Evolutionary conservation across 257 asterid species (phyloP).

Genomic region (Jaltomata sinuosa): DNA sequence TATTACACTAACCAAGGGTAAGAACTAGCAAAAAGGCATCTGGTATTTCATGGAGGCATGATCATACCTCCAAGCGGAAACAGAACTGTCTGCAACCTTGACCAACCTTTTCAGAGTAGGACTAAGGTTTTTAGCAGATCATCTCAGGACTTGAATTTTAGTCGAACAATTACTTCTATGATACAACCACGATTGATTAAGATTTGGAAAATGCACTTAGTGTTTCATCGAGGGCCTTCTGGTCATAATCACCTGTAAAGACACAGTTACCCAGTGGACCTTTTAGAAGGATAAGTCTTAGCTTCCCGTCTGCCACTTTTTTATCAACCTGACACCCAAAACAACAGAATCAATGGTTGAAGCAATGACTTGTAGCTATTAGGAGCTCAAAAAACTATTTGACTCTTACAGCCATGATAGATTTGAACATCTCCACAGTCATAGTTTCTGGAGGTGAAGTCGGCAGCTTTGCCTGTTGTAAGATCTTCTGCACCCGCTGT

Average conservation of each 20-base stretch:
- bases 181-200: not conserved
- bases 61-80: not conserved
- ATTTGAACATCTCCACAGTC: slow-evolving; percentile 85
- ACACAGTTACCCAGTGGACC: slow-evolving; percentile 88
- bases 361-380: not conserved
- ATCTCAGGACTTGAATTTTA: not conserved
- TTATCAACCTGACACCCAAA: slow-evolving; percentile 69
- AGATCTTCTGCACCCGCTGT: slow-evolving; percentile 53
- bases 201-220: slow-evolving; percentile 65
- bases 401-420: slow-evolving; percentile 90
- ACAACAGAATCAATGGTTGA: not conserved
- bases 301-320: slow-evolving; percentile 89
- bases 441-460: slow-evolving; percentile 70
- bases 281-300: slow-evolving; percentile 86
- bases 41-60: not conserved
- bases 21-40: not conserved
- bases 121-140: not conserved
- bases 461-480: slow-evolving; percentile 71
- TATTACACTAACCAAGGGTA: not conserved
- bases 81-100: not conserved
- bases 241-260: slow-evolving; percentile 81
- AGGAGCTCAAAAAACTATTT: not conserved
- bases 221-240: slow-evolving; percentile 70
- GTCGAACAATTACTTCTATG: not conserved
- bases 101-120: not conserved